Percentiles rank a stretch among this genome's conserved stretches.
These are phyloP conservation scores for Nakazawaea siamensis DNA, from an alignment of 805 yeast genomes.

Conservation along the genomic window DNA sequence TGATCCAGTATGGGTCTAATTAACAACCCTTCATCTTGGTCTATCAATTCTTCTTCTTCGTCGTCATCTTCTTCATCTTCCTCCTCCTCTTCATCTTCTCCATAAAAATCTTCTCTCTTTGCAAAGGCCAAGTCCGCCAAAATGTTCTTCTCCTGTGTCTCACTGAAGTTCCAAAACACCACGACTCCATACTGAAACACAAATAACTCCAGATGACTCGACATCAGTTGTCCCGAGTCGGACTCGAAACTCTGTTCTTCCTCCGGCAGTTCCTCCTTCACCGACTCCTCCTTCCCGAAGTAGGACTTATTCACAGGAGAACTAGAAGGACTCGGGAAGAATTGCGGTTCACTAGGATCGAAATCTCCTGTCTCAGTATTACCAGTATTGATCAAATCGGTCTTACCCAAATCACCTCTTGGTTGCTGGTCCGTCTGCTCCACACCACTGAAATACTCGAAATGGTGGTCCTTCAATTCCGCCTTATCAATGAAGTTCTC, in stretches of 20 bases:
- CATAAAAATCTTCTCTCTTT: constrained; percentile 28
- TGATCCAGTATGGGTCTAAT: constrained; percentile 75
- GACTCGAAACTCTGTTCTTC: neutral
- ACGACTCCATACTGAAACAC: constrained; percentile 88
- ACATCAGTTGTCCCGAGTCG: constrained; percentile 20
- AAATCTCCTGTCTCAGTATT: constrained; percentile 31
- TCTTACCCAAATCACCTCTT: constrained; percentile 10
- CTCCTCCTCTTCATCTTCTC: constrained; percentile 35
- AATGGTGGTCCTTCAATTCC: constrained; percentile 87
- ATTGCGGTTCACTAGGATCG: constrained; percentile 91
- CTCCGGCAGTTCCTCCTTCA: neutral
- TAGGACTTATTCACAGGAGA: constrained; percentile 16
- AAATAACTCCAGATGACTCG: constrained; percentile 78
- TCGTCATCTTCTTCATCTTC: constrained; percentile 28
- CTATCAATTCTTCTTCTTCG: constrained; percentile 13
- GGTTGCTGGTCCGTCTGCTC: constrained; percentile 1
- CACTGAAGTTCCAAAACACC: constrained; percentile 97
- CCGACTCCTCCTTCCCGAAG: neutral
- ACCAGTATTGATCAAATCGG: constrained; percentile 16
- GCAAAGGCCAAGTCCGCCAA: constrained; percentile 87
- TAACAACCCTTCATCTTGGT: constrained; percentile 31
- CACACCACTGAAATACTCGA: constrained; percentile 75
- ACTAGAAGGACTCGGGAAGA: constrained; percentile 40
- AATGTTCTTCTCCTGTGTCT: constrained; percentile 85
- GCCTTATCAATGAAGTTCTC: constrained; percentile 72